Evolutionary conservation across 2,329 filamentous ascomycete genomes (phyloP).

Genomic region (Botryotinia globosa): DNA sequence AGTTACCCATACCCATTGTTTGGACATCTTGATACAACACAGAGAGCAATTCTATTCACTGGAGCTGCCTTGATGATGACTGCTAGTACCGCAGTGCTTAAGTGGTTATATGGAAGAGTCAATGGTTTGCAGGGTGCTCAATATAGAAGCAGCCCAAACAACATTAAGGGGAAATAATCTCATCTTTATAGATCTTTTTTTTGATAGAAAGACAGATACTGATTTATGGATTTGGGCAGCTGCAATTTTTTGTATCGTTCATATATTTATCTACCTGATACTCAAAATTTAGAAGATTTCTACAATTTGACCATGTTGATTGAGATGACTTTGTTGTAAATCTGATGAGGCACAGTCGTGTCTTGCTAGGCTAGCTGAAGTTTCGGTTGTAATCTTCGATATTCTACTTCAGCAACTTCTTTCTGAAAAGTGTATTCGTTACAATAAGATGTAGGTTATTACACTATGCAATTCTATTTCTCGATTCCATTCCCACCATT

Average conservation of each 20-base stretch:
- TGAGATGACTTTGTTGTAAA: background rate
- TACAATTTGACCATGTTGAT: background rate
- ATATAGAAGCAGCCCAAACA: slow-evolving; percentile 28
- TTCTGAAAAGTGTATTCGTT: no score
- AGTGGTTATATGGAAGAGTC: slow-evolving; percentile 65
- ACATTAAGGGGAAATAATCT: slow-evolving; percentile 12
- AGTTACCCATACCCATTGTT: slow-evolving; percentile 90
- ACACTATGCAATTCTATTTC: no score
- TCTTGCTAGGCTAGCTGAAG: no score
- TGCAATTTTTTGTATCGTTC: background rate
- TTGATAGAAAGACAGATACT: background rate
- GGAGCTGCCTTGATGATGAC: slow-evolving; percentile 71
- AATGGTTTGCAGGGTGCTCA: slow-evolving; percentile 55
- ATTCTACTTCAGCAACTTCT: no score
- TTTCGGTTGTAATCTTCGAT: no score
- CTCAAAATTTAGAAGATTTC: background rate
- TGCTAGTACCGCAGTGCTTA: slow-evolving; percentile 63
- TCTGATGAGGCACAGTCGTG: background rate
- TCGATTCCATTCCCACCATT: no score
- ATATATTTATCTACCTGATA: background rate
- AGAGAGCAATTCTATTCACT: slow-evolving; percentile 67
- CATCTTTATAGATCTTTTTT: background rate
- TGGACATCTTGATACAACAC: slow-evolving; percentile 59
- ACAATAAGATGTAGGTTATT: no score
- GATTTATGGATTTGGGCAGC: background rate